Evolutionary conservation across 2,329 filamentous ascomycete species (phyloP).

Genomic region (Karstenula rhodostoma): DNA sequence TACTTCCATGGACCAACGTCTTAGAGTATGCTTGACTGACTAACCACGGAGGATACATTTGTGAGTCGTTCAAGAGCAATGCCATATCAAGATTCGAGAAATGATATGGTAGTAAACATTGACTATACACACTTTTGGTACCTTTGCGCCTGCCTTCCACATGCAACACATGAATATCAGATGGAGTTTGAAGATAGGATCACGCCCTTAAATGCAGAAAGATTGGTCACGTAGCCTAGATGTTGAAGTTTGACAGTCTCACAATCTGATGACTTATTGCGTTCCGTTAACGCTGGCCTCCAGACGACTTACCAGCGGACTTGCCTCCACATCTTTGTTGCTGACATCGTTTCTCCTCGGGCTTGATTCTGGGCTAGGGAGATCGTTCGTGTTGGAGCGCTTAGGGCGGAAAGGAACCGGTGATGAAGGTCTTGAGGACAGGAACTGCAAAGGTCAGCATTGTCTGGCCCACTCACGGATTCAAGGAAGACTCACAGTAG

Average conservation of each 20-base stretch:
- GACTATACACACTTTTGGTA: slow-evolving; percentile 1
- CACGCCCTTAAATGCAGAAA: slow-evolving; percentile 5
- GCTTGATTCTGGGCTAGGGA: slow-evolving; percentile 40
- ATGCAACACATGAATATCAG: not conserved
- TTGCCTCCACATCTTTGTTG: slow-evolving; percentile 21
- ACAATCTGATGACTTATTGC: not conserved
- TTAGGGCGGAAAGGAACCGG: slow-evolving; percentile 70
- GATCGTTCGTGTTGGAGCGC: slow-evolving; percentile 58
- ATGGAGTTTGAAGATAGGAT: not conserved
- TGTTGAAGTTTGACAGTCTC: not conserved
- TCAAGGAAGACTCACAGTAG: slow-evolving; percentile 70
- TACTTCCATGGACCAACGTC: not conserved
- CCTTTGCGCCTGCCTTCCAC: slow-evolving; percentile 1
- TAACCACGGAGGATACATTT: not conserved
- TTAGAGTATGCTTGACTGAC: not conserved
- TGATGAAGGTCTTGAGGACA: slow-evolving; percentile 73
- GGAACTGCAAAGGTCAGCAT: slow-evolving; percentile 64
- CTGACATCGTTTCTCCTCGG: slow-evolving; percentile 19
- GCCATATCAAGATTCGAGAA: too few relatives aligned
- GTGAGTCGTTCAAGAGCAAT: too few relatives aligned
- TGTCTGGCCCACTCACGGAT: not conserved
- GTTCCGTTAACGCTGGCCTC: slow-evolving; percentile 40
- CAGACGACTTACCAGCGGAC: slow-evolving; percentile 36
- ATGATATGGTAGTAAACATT: not conserved
- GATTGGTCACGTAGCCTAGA: not conserved